A percentile compares a stretch with the other conserved stretches of the same genome.
These are phyloP conservation scores for Ochromonas danica DNA, from an alignment of 108 stramenopile genomes.

Conservation along the genomic window DNA sequence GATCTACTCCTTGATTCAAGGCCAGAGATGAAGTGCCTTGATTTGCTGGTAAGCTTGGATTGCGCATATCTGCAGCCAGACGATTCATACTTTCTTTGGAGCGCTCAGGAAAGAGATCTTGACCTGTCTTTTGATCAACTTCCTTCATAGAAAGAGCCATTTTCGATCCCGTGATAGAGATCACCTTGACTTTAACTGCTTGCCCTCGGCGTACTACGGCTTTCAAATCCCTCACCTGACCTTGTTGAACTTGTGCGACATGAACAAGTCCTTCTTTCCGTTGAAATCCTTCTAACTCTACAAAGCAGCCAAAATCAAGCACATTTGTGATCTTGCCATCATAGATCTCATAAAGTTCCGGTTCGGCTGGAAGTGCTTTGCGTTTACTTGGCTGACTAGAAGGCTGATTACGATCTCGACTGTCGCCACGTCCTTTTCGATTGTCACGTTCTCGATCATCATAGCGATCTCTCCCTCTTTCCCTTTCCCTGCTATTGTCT, in stretches of 20 bases:
- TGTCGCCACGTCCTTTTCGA: neutral
- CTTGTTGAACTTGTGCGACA: conserved; percentile 68
- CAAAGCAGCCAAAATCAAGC: conserved; percentile 84
- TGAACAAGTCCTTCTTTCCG: conserved; percentile 80
- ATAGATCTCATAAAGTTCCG: conserved; percentile 74
- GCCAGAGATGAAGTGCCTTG: conserved; percentile 8
- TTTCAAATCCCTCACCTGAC: conserved; percentile 46
- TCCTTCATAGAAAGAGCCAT: conserved; percentile 82
- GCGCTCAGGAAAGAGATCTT: conserved; percentile 78
- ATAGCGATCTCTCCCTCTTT: neutral
- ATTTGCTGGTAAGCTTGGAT: neutral
- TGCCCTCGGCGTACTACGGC: conserved; percentile 67
- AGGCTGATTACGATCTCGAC: neutral
- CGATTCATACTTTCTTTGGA: neutral
- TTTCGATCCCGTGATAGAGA: conserved; percentile 61
- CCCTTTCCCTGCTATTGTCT: too few species aligned
- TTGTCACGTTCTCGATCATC: neutral
- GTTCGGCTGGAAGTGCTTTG: conserved; percentile 27
- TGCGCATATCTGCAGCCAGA: conserved; percentile 3
- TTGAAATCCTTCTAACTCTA: conserved; percentile 59
- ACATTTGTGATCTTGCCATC: conserved; percentile 73
- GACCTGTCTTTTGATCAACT: conserved; percentile 83
- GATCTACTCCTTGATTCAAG: conserved; percentile 68
- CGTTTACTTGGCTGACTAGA: too few species aligned
- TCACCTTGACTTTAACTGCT: conserved; percentile 80